Conservation (phyloP, 2,329 filamentous ascomycete genomes). For the Apiospora rasikravindrae region DNA sequence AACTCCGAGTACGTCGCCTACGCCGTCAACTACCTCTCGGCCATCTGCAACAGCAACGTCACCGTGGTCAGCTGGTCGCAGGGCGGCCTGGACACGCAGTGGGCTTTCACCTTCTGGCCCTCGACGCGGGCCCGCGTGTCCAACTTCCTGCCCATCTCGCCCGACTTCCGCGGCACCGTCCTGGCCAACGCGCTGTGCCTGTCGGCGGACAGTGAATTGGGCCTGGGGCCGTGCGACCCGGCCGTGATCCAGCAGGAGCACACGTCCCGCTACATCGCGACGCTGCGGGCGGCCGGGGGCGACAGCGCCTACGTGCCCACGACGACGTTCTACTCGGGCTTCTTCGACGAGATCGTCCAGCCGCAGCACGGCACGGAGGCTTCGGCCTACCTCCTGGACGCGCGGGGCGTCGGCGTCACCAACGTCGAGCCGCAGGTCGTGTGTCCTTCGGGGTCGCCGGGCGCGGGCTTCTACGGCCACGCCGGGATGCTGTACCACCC, state of each 20-base stretch:
- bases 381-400: constrained; percentile 49
- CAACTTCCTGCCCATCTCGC: constrained; percentile 55
- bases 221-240: constrained; percentile 52
- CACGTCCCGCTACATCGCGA: constrained; percentile 42
- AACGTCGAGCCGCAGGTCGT: constrained; percentile 53
- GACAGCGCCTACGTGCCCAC: constrained; percentile 59
- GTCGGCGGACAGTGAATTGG: not conserved
- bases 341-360: constrained; percentile 54
- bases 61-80: constrained; percentile 55
- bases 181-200: constrained; percentile 25
- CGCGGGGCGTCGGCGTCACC: constrained; percentile 46
- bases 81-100: constrained; percentile 59
- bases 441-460: constrained; percentile 36
- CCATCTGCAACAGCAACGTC: constrained; percentile 44
- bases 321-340: constrained; percentile 54
- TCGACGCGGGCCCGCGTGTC: constrained; percentile 47
- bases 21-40: constrained; percentile 60
- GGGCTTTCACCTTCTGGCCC: constrained; percentile 64
- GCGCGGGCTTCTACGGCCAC: constrained; percentile 21
- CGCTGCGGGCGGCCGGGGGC: constrained; percentile 49
- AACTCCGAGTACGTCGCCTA: constrained; percentile 63
- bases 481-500: constrained; percentile 22
- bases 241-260: constrained; percentile 54
- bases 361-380: constrained; percentile 52
- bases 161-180: constrained; percentile 51